Conservation (phyloP, 306 rosid species). For the Rosa lucieae region DNA sequence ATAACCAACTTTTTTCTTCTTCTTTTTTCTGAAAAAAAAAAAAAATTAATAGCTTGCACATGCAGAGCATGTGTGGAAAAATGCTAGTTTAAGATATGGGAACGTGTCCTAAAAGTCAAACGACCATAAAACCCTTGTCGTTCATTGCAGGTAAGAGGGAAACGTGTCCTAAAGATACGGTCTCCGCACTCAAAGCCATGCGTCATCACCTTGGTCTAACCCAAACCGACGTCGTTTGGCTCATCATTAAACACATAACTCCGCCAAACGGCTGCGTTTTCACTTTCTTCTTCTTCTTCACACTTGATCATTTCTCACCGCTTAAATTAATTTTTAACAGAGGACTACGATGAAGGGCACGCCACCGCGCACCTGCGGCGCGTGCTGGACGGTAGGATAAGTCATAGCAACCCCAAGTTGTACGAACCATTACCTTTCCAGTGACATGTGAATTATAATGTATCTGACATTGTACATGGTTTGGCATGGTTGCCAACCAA, state of each 20-base stretch:
- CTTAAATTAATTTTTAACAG: conserved; percentile 32
- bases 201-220: conserved; percentile 60
- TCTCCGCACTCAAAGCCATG: conserved; percentile 85
- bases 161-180: conserved; percentile 67
- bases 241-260: not conserved
- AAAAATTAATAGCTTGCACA: too few species aligned
- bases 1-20: too few species aligned
- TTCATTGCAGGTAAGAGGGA: conserved; percentile 66
- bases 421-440: conserved; percentile 66
- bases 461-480: conserved; percentile 67
- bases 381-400: conserved; percentile 41
- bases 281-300: not conserved
- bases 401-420: conserved; percentile 49
- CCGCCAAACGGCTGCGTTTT: not conserved
- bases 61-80: too few species aligned
- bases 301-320: not conserved
- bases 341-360: conserved; percentile 71
- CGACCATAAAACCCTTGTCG: not conserved
- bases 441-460: conserved; percentile 56
- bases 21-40: too few species aligned
- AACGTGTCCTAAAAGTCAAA: too few species aligned
- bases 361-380: conserved; percentile 79
- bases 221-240: conserved; percentile 34
- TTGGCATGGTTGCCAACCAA: conserved; percentile 82
- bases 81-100: too few species aligned